Conservation (phyloP, 768 basidiomycete genomes). For the Termitomyces sp. region DNA sequence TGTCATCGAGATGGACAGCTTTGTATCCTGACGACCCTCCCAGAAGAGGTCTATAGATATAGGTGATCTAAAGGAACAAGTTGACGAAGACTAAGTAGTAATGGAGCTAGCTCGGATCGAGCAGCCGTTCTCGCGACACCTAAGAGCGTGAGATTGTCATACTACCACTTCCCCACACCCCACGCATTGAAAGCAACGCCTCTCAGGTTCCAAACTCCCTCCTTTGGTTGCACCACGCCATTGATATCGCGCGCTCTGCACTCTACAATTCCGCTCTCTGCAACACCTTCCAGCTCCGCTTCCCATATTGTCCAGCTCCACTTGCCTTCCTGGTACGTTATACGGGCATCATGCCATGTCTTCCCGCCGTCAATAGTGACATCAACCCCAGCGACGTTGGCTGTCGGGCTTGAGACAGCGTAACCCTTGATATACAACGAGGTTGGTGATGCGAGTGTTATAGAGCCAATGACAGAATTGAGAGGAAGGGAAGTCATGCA, state of each 20-base stretch:
- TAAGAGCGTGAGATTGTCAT: too few species aligned
- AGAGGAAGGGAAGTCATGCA: conserved; percentile 53
- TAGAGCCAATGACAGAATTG: conserved; percentile 54
- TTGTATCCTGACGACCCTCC: too few species aligned
- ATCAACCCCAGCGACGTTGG: conserved; percentile 43
- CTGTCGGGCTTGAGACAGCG: conserved; percentile 39
- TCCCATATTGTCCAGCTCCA: conserved; percentile 82
- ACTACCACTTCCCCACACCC: conserved; percentile 22
- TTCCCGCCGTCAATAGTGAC: conserved; percentile 45
- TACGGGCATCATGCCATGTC: conserved; percentile 43
- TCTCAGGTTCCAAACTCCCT: conserved; percentile 58
- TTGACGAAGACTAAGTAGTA: too few species aligned
- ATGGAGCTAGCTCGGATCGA: too few species aligned
- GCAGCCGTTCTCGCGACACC: too few species aligned
- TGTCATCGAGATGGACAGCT: too few species aligned
- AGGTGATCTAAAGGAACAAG: too few species aligned
- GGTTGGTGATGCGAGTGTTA: conserved; percentile 23
- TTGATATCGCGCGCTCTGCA: conserved; percentile 49
- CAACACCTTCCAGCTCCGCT: conserved; percentile 30
- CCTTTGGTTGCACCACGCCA: conserved; percentile 42
- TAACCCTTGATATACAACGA: conserved; percentile 49
- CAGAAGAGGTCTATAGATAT: too few species aligned
- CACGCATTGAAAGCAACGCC: conserved; percentile 57
- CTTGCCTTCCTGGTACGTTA: conserved; percentile 54
- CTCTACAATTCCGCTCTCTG: conserved; percentile 28